Conservation (phyloP, 495 filamentous ascomycete genomes). For the Xylaria intraflava region DNA sequence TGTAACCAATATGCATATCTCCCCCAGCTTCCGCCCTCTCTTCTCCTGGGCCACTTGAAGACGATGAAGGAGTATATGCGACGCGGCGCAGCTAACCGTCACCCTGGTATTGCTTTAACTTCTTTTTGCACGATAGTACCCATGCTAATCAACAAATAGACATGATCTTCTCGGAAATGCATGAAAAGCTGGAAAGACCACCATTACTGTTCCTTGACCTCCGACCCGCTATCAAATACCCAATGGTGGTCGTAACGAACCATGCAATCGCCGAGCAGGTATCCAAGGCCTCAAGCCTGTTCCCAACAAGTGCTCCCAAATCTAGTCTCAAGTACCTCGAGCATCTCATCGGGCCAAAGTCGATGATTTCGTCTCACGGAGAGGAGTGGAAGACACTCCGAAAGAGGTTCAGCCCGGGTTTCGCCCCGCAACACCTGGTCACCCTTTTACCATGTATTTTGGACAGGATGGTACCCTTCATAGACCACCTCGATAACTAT, state of each 20-base stretch:
- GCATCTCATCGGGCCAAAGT: conserved; percentile 22
- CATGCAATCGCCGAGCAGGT: conserved; percentile 33
- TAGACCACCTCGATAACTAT: conserved; percentile 8
- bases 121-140: background rate
- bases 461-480: conserved; percentile 19
- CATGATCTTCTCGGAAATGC: conserved; percentile 8
- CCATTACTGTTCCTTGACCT: conserved; percentile 18
- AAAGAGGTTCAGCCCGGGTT: conserved; percentile 27
- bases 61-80: conserved; percentile 15
- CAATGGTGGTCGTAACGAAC: conserved; percentile 27
- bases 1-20: conserved; percentile 26
- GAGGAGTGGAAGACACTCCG: conserved; percentile 25
- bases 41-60: conserved; percentile 30
- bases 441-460: conserved; percentile 27
- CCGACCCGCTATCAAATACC: conserved; percentile 17
- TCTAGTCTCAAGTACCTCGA: conserved; percentile 14
- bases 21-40: conserved; percentile 24
- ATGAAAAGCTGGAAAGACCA: background rate
- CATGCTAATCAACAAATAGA: background rate
- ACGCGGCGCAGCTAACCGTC: conserved; percentile 9
- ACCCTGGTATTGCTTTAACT: conserved; percentile 16
- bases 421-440: conserved; percentile 24
- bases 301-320: conserved; percentile 28
- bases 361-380: conserved; percentile 24
- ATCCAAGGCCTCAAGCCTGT: conserved; percentile 21